Evolutionary conservation across 306 rosid genomes (phyloP), one percentile per base, ranked within the genome.

Genomic region (Vicia sativa): DNA sequence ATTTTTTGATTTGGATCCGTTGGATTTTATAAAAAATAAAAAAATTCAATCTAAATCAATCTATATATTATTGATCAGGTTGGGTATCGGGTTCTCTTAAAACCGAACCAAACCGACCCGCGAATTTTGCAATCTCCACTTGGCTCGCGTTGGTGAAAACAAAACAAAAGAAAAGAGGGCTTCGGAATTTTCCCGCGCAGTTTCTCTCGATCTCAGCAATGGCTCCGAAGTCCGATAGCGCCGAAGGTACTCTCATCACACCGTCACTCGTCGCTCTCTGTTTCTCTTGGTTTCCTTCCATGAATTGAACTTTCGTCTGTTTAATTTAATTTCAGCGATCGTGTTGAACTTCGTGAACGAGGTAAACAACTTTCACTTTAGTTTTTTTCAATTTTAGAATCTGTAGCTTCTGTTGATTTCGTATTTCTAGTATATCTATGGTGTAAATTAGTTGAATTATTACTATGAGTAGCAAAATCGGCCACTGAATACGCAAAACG

Each of bases 281-380:
- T 12, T 21, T 39, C 73, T 53, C 26, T n/a, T 39, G 13, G 5
- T 61, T 68, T 48, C 49, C 55, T 6, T 72, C 54, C 64, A 6
- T 28, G 34, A 73, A 21, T 74, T 65, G n/a, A 65, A 71, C 73
- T 61, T 29, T 11, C 63, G 28, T 35, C 54, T 5, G 31, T n/a
- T n/a, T n/a, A 1, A 23, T 73, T 35, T 18, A 57, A 46, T 72
- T 81, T 72, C 91, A 90, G 98, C 90, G 4, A 90, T 93, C 82
- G 98, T 93, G 41, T 82, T 93, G 81, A 90, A 78, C 68, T 93
- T 73, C 87, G 85, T 93, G 49, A 90, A 88, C 28, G 96, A 88
- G 96, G 97, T 88, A 80, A 80, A 67, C 37, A 14, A 11, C 45
- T 37, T 59, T 67, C 44, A 54, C 34, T 45, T 14, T 13, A n/a